Percentiles rank a stretch among this genome's conserved stretches.
phyloP scores from a whole-genome alignment of 139 green algal genomes.

The Diplosphaera chodatii region DNA sequence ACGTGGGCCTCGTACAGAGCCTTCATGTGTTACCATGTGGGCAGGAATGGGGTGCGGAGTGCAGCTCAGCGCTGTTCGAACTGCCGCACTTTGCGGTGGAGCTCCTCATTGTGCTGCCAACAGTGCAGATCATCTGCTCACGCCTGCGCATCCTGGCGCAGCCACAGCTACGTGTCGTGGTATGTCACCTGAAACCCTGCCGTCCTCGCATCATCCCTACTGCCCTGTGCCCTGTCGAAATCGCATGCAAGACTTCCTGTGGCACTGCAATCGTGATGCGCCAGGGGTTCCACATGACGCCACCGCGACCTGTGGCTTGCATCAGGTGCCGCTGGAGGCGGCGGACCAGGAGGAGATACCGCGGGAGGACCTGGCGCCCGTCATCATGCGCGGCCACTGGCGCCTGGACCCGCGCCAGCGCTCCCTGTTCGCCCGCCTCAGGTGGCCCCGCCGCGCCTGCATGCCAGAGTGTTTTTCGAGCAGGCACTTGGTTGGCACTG shows the following conservation, averaged over 20 bases:
- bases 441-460: too few relatives aligned
- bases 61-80: slow-evolving; percentile 65
- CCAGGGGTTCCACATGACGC: too few relatives aligned
- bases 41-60: slow-evolving; percentile 50
- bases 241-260: too few relatives aligned
- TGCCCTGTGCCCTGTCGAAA: too few relatives aligned
- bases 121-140: slow-evolving; percentile 64
- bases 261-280: too few relatives aligned
- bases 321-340: neutral
- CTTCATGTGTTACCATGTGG: too few relatives aligned
- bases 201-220: too few relatives aligned
- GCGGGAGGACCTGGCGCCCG: slow-evolving; percentile 44
- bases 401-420: slow-evolving; percentile 37
- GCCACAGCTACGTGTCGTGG: slow-evolving; percentile 36
- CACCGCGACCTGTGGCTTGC: too few relatives aligned
- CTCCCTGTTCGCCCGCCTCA: slow-evolving; percentile 42
- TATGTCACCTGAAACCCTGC: slow-evolving; percentile 11
- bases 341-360: slow-evolving; percentile 8
- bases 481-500: too few relatives aligned
- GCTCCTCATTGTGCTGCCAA: slow-evolving; percentile 78
- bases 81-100: slow-evolving; percentile 84
- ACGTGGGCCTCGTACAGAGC: too few relatives aligned
- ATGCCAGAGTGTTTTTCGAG: too few relatives aligned
- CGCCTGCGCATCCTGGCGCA: slow-evolving; percentile 65
- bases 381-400: slow-evolving; percentile 68